Evolutionary conservation across 148 eudicot genomes (phyloP).

Genomic region (Oxyria digyna): DNA sequence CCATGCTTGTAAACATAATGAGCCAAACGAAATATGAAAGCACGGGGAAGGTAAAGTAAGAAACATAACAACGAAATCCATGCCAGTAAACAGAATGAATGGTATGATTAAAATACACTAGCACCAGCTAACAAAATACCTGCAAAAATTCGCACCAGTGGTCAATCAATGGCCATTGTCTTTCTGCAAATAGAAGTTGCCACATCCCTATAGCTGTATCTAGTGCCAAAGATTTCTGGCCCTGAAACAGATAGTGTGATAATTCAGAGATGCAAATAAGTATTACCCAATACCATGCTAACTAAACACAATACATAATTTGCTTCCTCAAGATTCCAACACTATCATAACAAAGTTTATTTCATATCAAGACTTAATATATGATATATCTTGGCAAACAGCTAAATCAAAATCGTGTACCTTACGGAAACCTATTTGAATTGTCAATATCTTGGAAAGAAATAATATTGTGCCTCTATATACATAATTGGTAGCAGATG

Average conservation of each 20-base stretch:
- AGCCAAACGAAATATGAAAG: no score
- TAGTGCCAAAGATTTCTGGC: constrained; percentile 92
- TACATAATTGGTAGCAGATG: neutral
- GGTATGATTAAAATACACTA: neutral
- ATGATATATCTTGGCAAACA: neutral
- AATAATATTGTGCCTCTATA: neutral
- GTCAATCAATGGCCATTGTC: constrained; percentile 88
- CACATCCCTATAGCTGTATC: constrained; percentile 99
- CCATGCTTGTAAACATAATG: no score
- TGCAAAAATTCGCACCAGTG: constrained; percentile 96
- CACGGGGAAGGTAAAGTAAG: no score
- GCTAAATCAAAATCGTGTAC: neutral
- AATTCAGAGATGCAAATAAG: neutral
- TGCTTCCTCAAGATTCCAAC: neutral
- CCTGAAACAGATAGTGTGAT: constrained; percentile 34
- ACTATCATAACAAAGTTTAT: neutral
- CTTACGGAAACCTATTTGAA: neutral
- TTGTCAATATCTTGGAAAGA: neutral
- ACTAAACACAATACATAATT: neutral
- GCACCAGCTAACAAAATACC: constrained; percentile 23
- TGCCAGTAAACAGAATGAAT: neutral
- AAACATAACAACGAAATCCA: neutral
- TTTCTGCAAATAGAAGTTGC: constrained; percentile 83
- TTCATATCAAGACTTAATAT: neutral
- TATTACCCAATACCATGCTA: neutral